These are phyloP conservation scores for Malus domestica DNA, from an alignment of 306 rosid species.

Conservation along the genomic window DNA sequence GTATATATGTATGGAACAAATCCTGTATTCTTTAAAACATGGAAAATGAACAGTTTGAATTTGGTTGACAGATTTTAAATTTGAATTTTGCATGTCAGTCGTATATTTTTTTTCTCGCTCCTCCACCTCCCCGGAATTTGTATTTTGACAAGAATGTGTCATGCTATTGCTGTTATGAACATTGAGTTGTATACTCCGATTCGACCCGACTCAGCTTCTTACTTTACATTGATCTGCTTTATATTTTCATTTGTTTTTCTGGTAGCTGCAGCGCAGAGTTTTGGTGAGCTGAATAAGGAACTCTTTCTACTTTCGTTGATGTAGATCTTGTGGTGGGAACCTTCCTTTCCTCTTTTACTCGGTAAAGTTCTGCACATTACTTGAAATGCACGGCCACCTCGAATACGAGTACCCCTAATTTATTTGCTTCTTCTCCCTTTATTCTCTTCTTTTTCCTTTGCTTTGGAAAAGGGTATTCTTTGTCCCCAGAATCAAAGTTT, in stretches of 20 bases:
- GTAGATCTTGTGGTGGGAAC: neutral
- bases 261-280: neutral
- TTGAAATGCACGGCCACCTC: slow-evolving; percentile 17
- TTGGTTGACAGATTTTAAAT: slow-evolving; percentile 28
- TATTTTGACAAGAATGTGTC: neutral
- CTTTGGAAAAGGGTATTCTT: slow-evolving; percentile 26
- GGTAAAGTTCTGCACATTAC: slow-evolving; percentile 8
- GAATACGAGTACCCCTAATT: neutral
- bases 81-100: neutral
- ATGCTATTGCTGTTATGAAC: neutral
- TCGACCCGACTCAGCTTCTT: neutral
- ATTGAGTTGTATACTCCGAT: neutral
- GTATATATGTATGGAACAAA: slow-evolving; percentile 40
- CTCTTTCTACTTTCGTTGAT: neutral
- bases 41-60: slow-evolving; percentile 48
- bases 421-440: neutral
- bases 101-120: neutral
- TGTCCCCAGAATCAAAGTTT: slow-evolving; percentile 16
- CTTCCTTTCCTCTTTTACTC: neutral
- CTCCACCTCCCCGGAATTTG: neutral
- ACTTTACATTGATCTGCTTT: neutral
- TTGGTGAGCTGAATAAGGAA: neutral
- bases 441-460: slow-evolving; percentile 20
- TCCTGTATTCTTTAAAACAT: slow-evolving; percentile 70
- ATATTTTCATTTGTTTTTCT: neutral